Evolutionary conservation across 805 yeast species (phyloP).

Genomic region (Candida chauliodis): DNA sequence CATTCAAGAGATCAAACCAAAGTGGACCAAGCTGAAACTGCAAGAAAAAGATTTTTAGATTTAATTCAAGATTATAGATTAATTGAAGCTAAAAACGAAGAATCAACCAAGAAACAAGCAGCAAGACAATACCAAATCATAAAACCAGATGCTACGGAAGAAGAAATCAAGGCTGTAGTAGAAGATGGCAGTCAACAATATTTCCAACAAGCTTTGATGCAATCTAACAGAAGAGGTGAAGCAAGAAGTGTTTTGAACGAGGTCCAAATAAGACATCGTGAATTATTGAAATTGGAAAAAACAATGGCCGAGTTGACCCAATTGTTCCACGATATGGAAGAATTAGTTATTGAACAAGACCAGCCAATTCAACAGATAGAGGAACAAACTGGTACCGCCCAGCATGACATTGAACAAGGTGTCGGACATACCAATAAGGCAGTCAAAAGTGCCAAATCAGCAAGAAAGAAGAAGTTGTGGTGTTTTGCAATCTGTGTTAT

Average conservation of each 20-base stretch:
- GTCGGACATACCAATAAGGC: constrained; percentile 93
- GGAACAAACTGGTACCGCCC: constrained; percentile 77
- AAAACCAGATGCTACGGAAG: constrained; percentile 79
- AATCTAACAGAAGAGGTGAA: constrained; percentile 87
- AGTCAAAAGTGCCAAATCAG: constrained; percentile 79
- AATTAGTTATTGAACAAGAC: constrained; percentile 93
- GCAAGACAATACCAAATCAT: constrained; percentile 90
- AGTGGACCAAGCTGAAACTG: constrained; percentile 85
- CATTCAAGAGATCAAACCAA: constrained; percentile 65
- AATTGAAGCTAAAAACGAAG: constrained; percentile 82
- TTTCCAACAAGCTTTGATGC: constrained; percentile 87
- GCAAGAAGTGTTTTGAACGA: constrained; percentile 93
- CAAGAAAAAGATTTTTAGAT: constrained; percentile 79
- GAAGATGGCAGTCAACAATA: constrained; percentile 87
- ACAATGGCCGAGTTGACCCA: constrained; percentile 94
- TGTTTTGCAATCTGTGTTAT: constrained; percentile 63
- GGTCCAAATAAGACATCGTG: constrained; percentile 94
- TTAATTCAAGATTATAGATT: constrained; percentile 83
- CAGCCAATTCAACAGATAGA: constrained; percentile 79
- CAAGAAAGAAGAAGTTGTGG: constrained; percentile 89
- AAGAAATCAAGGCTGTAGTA: constrained; percentile 79
- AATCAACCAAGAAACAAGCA: constrained; percentile 80
- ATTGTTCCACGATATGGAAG: constrained; percentile 94
- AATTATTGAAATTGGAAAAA: constrained; percentile 89
- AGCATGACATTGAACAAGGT: constrained; percentile 88